Evolutionary conservation across 1,139 yeast species (phyloP), one percentile per base, ranked within the genome.

Genomic region (Blastobotrys elegans): DNA sequence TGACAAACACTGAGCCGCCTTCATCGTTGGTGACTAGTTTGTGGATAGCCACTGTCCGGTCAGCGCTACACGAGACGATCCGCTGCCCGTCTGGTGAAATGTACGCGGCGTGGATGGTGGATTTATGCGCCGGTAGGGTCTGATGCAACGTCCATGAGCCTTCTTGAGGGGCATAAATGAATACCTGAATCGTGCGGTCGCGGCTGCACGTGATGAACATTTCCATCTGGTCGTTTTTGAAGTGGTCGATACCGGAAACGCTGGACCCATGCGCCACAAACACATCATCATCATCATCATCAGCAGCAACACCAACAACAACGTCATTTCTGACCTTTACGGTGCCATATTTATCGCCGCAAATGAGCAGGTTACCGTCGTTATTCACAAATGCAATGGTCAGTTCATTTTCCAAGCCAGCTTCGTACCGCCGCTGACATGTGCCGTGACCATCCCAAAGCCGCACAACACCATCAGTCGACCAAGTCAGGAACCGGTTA

Each of bases 121-220:
- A 84, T 47, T 75, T 77, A 56, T 82, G 87, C 2, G 73, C 64
- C 0, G 77, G 75, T 20, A 80, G 59, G 0, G 88, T 81, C 57
- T 80, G 84, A 30, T 73, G 61, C 6, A 81, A 61, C 8, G 69
- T 71, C 85, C 85, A 81, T 0, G 53, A 49, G 4, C 27, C 35
- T 4, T 38, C 44, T 11, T 10, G 20, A 11, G 2, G n/a, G 2
- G 46, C 32, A 16, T 53, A 40, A 11, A 53, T 54, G 50, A 77
- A 79, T 0, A 81, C 60, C 59, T 82, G 87, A 34, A 81, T 73
- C 69, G 80, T 80, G 40, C 86, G 60, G 59, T 82, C 87, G 32
- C 86, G 66, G 2, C 84, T 76, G 34, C 78, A 53, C 13, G 61
- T 56, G 6, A 59, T 53, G 33, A 61, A 50, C 26, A 54, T 42